These are phyloP conservation scores for Saccharomycopsis olivae DNA, from an alignment of 805 yeast species.

Conservation along the genomic window DNA sequence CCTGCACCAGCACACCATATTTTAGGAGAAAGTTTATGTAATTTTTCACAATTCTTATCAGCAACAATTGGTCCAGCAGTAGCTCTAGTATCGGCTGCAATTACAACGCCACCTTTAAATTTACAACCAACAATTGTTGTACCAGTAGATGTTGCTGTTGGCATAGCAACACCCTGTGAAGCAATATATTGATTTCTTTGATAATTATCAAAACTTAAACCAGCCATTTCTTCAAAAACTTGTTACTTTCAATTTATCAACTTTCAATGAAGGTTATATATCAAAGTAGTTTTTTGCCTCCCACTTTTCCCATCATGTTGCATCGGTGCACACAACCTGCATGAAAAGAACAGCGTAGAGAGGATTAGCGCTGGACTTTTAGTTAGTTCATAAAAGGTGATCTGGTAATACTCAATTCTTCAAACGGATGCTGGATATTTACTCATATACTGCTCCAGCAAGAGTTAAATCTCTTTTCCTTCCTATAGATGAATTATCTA, in stretches of 20 bases:
- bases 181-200: slow-evolving; percentile 77
- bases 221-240: slow-evolving; percentile 45
- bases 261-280: too few species aligned
- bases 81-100: slow-evolving; percentile 98
- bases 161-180: slow-evolving; percentile 62
- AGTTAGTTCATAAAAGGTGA: too few species aligned
- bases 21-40: slow-evolving; percentile 79
- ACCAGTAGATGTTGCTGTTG: slow-evolving; percentile 94
- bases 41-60: slow-evolving; percentile 93
- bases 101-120: slow-evolving; percentile 87
- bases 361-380: too few species aligned
- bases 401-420: too few species aligned
- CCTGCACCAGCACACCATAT: slow-evolving; percentile 99
- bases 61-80: slow-evolving; percentile 96
- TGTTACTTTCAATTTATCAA: too few species aligned
- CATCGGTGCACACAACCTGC: too few species aligned
- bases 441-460: slow-evolving; percentile 52
- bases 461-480: slow-evolving; percentile 55
- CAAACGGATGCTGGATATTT: slow-evolving; percentile 29
- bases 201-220: slow-evolving; percentile 85
- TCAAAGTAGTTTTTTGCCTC: too few species aligned
- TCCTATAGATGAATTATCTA: slow-evolving; percentile 46
- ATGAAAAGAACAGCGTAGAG: too few species aligned
- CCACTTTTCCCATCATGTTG: too few species aligned
- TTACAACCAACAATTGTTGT: slow-evolving; percentile 98